Base-by-base conservation (phyloP, 2,329 filamentous ascomycete species). In the Coleophoma cylindrospora region DNA sequence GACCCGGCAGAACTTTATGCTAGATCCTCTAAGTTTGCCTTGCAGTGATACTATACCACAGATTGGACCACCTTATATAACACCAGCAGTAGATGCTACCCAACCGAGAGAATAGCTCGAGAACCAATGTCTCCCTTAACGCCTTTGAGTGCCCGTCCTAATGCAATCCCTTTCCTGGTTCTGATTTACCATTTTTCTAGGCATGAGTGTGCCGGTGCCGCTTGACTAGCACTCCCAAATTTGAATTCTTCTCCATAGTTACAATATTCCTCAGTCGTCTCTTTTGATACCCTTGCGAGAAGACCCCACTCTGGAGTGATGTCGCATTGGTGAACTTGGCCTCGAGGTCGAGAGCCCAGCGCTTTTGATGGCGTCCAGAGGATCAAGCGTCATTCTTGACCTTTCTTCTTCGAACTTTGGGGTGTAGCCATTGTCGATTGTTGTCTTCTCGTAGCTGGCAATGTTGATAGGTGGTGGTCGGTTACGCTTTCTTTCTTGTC, bases 381-480 rank as follows among this genome's bases (percentile, higher is more conserved):
- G 56, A 54, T 59, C 61, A 12, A 62, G 43, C 44, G 75, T 52
- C 47, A 59, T 27, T 34, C 53, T 58, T 33, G 50, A 50, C 45
- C 52, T 56, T n/a, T 57, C 55, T 32, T 65, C 64, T 40, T 65
- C 61, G 32, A 55, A 59, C 47, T 49, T 59, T 44, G 63, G 63
- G 9, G 64, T 66, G 33, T 61, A 60, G n/a, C 61, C 61, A 45
- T 59, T 59, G 48, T 66, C 65, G 34, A 66, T 65, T 4, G 64
- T 66, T 2, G 63, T 67, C 69, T 95, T 94, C 66, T 96, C 90
- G 62, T 87, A 91, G 56, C 74, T 81, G 43, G 84, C 85, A 53
- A 91, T 84, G 55, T 72, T 79, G 60, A 89, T 82, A 0, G 86
- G 81, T 0, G 81, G 73, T 19, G 88, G 82, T 14, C 83, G 80